Base-by-base conservation (phyloP, 345 rosid species). In the Orychophragmus violaceus region DNA sequence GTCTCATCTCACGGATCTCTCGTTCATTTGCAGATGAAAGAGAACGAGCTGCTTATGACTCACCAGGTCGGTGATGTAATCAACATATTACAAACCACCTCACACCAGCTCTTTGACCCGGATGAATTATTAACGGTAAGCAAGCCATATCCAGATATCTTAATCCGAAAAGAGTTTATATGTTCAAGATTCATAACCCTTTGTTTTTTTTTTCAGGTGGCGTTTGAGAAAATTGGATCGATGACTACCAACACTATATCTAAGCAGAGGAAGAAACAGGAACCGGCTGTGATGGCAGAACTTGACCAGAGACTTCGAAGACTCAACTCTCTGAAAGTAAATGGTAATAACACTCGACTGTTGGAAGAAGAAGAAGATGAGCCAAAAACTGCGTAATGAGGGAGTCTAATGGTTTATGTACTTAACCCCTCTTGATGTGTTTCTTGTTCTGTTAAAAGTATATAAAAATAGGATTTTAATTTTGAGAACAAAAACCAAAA, bases 241-340 rank as follows among this genome's bases (percentile, higher is more conserved):
- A 82, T 95, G 98, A 89, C 93, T 17, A 89, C 98, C n/a, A 85
- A 87, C 81, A 87, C 90, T 0, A 83, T 95, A 77, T 95, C 97
- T 1, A 95, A 95, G 82, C 87, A 91, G 76, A 81, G 99, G 83
- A 95, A 95, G 76, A 95, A 86, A 78, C 99, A 91, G 75, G 98
- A 95, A 76, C 87, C 97, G 1, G 98, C 96, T 11, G 99, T 95
- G 39, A 82, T 89, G 97, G 97, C 96, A 35, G 99, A 95, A 79
- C 91, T 95, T 17, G 97, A 89, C 74, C 89, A 86, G 82, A 82
- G 99, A 82, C 70, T 87, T 59, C 79, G 96, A 79, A 75, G 97
- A 71, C 81, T 95, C 56, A 87, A 91, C 81, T 82, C 98, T 16
- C 64, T 82, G 22, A 86, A 79, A 70, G 64, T 71, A 78, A 86